These are phyloP conservation scores for Rutstroemia sp. DNA, from an alignment of 2,329 filamentous ascomycete genomes.

Conservation along the genomic window DNA sequence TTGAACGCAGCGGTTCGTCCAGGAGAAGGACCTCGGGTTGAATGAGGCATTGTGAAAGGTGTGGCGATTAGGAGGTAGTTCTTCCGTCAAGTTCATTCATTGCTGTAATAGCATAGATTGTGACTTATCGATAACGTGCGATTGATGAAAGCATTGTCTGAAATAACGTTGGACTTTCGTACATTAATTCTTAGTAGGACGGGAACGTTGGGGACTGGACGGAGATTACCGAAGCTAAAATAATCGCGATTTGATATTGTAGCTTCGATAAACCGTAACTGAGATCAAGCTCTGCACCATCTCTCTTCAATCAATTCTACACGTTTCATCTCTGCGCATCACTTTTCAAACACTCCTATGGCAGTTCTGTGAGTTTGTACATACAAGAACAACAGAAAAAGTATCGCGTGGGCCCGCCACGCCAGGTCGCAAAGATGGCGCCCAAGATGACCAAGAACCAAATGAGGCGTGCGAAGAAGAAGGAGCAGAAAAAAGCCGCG, in stretches of 20 bases:
- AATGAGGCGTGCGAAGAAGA: slow-evolving; percentile 87
- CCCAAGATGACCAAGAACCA: slow-evolving; percentile 89
- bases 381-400: background rate
- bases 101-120: background rate
- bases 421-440: slow-evolving; percentile 44
- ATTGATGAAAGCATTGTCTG: too few species aligned
- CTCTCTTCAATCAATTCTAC: background rate
- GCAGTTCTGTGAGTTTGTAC: too few species aligned
- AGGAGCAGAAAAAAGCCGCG: slow-evolving; percentile 71
- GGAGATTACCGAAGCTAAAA: slow-evolving; percentile 16
- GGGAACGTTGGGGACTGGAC: background rate
- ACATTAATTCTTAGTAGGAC: too few species aligned
- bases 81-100: background rate
- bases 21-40: slow-evolving; percentile 33
- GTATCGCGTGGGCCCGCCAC: slow-evolving; percentile 14
- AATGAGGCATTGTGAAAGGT: slow-evolving; percentile 33
- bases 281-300: background rate
- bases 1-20: slow-evolving; percentile 28
- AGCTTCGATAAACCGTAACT: background rate
- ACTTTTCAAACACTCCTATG: background rate
- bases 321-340: background rate
- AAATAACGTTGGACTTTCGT: too few species aligned
- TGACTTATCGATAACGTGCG: too few species aligned
- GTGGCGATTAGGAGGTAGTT: background rate
- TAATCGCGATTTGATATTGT: slow-evolving; percentile 19